Conservation (phyloP, 2,329 filamentous ascomycete genomes). For the Fusarium phyllophilum region DNA sequence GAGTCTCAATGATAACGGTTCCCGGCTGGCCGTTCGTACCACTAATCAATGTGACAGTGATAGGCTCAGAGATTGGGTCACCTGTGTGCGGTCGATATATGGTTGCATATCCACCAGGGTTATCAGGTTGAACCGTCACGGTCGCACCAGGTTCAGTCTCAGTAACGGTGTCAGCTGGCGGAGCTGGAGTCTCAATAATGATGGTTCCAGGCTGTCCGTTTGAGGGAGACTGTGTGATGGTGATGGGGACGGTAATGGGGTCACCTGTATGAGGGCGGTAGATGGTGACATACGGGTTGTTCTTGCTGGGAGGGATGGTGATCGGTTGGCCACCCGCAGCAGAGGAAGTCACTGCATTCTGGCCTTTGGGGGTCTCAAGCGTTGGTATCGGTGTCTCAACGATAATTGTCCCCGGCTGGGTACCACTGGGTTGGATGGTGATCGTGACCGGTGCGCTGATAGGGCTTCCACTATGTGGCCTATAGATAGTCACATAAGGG, state of each 20-base stretch:
- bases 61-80: conserved; percentile 16
- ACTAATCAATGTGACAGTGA: conserved; percentile 25
- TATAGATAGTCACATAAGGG: conserved; percentile 26
- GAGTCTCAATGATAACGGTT: conserved; percentile 32
- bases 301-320: conserved; percentile 27
- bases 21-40: conserved; percentile 28
- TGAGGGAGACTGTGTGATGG: conserved; percentile 25
- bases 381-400: conserved; percentile 26
- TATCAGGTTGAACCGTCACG: conserved; percentile 17
- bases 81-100: conserved; percentile 28
- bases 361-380: conserved; percentile 18
- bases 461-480: conserved; percentile 15
- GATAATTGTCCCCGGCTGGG: conserved; percentile 21
- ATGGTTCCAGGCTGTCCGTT: conserved; percentile 31
- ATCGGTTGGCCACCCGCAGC: conserved; percentile 7
- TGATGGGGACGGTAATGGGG: conserved; percentile 30
- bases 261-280: conserved; percentile 25
- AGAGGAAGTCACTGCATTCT: conserved; percentile 15
- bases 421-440: conserved; percentile 12
- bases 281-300: conserved; percentile 29
- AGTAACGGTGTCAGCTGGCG: conserved; percentile 7
- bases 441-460: conserved; percentile 14
- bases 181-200: conserved; percentile 26
- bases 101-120: conserved; percentile 11
- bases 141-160: conserved; percentile 5